Evolutionary conservation across 108 stramenopile species (phyloP), one percentile per base, ranked within the genome.

Genomic region (Poteriospumella lacustris): DNA sequence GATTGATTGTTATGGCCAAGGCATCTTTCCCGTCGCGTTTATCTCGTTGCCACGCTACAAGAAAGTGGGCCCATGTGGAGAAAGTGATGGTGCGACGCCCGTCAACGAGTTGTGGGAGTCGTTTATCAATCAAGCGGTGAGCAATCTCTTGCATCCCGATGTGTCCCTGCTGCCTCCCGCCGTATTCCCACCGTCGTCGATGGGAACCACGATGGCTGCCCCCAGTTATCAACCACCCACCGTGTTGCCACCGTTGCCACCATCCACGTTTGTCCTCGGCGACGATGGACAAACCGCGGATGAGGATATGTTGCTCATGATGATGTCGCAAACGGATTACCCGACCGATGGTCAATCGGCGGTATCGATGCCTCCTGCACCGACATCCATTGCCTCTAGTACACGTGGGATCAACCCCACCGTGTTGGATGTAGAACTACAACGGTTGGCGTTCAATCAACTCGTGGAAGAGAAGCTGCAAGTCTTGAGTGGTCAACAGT

Each of bases 11-110:
- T 77, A 52, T 40, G 87, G 85, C 1, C 56, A 84, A 43, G 88
- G 87, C n/a, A 87, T 88, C n/a, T 89, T 81, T 79, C 58, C 88
- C 0, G 29, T 82, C n/a, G 84, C 84, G 15, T 42, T 59, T 1
- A 43, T 88, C 2, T 75, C 82, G 1, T 82, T 89, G 38, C 89
- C 88, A 15, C 84, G 88, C 33, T 68, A 81, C 59, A 43, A 52
- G 78, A 42, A 64, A 24, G 31, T 44, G 26, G 44, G 44, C 26
- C 70, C 47, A 3, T 44, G 38, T 5, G 70, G 47, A 42, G 70
- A 56, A 42, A 73, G 26, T 19, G 70, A 73, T 28, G 31, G 31
- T 52, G 47, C 31, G 9, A 38, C 28, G 9, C n/a, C n/a, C n/a
- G n/a, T n/a, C n/a, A n/a, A 15, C 36, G 12, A 12, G 42, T 34